Base-by-base conservation (phyloP, 768 basidiomycete genomes). In the Mycena maculata region DNA sequence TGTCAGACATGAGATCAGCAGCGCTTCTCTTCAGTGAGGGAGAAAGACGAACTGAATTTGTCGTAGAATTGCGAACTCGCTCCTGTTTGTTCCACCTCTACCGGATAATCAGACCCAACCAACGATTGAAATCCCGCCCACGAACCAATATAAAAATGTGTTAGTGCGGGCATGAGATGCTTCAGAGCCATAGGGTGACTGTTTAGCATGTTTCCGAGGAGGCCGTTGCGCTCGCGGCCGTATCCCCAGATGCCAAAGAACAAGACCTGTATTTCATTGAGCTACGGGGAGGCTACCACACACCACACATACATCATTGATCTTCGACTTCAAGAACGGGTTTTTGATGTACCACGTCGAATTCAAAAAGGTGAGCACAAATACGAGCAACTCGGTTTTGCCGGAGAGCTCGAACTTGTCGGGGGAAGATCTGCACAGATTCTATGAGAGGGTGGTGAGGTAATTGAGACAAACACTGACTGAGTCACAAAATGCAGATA, bases 261-360 rank as follows among this genome's bases (percentile, higher is more conserved):
- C 57, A 95, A 76, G 12, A 90, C 89, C 92, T 95, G 71, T 6
- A 13, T 41, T 49, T 55, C 0, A 25, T 74, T 28, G 57, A 69
- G 44, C 53, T 52, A 25, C 50, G 22, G 44, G 44, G 41, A 13
- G 31, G 3, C 12, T 25, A 18, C n/a, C 13, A 30, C 28, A 7
- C 22, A 60, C 68, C 45, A 15, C 41, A 78, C 84, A 47, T 69
- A 95, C 95, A 76, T 98, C 94, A 70, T 98, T 95, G 66, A 99
- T 92, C 79, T 98, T 97, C 22, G 95, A 89, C 79, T 98, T 98
- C 72, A 99, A 77, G 84, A 97, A 98, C 0, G 98, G 98, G 72
- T 99, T 99, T 83, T 98, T 98, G 85, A 99, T 96, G 77, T 96
- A 99, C 88, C 94, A 95, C 0, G 96, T 97, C 39, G 94, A 95